Evolutionary conservation across 306 rosid genomes (phyloP).

Genomic region (Castanospermum australe): DNA sequence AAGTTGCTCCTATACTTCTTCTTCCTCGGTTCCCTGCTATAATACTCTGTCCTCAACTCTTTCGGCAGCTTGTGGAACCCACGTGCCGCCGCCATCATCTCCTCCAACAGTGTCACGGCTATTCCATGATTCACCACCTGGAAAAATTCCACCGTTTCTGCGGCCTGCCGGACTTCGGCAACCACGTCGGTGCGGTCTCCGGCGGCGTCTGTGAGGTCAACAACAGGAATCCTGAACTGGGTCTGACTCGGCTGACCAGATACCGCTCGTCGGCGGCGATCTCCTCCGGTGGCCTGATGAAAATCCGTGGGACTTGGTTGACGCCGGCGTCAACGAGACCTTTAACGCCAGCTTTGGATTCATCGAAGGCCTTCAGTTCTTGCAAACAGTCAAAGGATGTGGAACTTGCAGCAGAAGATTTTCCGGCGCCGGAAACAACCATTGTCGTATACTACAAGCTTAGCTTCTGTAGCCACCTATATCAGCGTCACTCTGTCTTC

Average conservation of each 20-base stretch:
- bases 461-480: neutral
- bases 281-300: constrained; percentile 33
- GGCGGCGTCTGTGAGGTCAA: constrained; percentile 25
- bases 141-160: constrained; percentile 45
- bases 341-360: constrained; percentile 45
- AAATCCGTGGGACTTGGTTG: constrained; percentile 34
- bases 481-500: too few relatives aligned
- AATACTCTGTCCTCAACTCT: constrained; percentile 42
- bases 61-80: constrained; percentile 45
- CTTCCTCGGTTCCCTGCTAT: constrained; percentile 27
- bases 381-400: neutral
- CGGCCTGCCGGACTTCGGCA: constrained; percentile 23
- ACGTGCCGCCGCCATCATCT: constrained; percentile 37
- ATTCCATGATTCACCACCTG: constrained; percentile 56
- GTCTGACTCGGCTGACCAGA: neutral
- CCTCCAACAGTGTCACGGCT: constrained; percentile 24
- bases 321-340: constrained; percentile 42
- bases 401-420: neutral
- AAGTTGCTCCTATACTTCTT: constrained; percentile 45
- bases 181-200: constrained; percentile 7
- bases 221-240: constrained; percentile 33
- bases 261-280: neutral
- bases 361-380: constrained; percentile 40
- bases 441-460: neutral
- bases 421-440: constrained; percentile 13